Percentiles rank a stretch among this genome's conserved stretches.
These are phyloP conservation scores for Taphrina confusa DNA, from an alignment of 1,139 yeast species.

Conservation along the genomic window DNA sequence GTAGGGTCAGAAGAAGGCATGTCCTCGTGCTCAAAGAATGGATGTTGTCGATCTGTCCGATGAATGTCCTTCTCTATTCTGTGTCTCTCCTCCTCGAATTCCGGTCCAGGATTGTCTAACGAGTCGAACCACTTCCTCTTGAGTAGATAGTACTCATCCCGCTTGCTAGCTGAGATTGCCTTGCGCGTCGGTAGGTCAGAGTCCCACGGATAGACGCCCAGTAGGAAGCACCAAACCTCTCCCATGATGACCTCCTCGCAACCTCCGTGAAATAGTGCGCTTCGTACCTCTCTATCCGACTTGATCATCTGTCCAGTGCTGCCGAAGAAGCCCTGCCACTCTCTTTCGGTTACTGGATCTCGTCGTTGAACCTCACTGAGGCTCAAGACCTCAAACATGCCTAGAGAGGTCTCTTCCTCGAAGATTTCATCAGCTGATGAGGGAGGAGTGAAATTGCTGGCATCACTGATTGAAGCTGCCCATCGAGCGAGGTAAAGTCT, in stretches of 20 bases:
- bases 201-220: constrained; percentile 89
- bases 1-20: constrained; percentile 57
- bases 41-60: constrained; percentile 80
- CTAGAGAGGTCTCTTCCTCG: constrained; percentile 65
- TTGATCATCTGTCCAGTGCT: constrained; percentile 68
- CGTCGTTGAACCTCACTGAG: constrained; percentile 65
- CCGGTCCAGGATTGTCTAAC: constrained; percentile 58
- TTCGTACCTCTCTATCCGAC: constrained; percentile 76
- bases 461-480: constrained; percentile 90
- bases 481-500: constrained; percentile 90
- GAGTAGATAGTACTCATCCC: constrained; percentile 64
- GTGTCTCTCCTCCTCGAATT: constrained; percentile 87
- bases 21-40: constrained; percentile 60
- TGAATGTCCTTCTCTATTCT: constrained; percentile 91
- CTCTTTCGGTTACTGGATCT: constrained; percentile 64
- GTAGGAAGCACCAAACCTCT: constrained; percentile 82
- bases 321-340: constrained; percentile 87
- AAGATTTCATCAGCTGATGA: constrained; percentile 48
- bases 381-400: constrained; percentile 68
- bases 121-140: constrained; percentile 69
- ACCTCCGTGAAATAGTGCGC: constrained; percentile 77
- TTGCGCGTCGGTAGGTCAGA: constrained; percentile 69
- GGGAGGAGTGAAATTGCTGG: constrained; percentile 31
- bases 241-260: constrained; percentile 57
- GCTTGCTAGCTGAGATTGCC: constrained; percentile 58